phyloP scores from a whole-genome alignment of 495 filamentous ascomycete species.

The Aspergillus sparsus region DNA sequence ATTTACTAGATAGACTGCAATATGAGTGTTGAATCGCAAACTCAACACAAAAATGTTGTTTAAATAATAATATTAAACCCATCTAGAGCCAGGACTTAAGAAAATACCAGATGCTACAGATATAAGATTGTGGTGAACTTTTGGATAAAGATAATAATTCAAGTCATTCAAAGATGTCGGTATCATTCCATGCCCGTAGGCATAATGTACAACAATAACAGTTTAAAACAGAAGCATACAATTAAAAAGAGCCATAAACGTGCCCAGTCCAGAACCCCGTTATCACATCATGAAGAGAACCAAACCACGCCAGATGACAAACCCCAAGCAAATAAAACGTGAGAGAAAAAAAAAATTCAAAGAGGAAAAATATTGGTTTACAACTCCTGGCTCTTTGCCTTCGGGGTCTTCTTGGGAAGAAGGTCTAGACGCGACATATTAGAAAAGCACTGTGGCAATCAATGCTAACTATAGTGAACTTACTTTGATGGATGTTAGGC shows the following conservation, averaged over 20 bases:
- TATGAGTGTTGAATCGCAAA: background rate
- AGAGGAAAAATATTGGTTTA: slow-evolving; percentile 45
- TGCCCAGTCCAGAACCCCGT: slow-evolving; percentile 83
- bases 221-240: slow-evolving; percentile 66
- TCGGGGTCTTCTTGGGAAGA: slow-evolving; percentile 95
- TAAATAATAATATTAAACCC: too few species aligned
- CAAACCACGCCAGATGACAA: slow-evolving; percentile 61
- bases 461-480: slow-evolving; percentile 37
- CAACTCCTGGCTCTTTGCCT: slow-evolving; percentile 96
- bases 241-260: slow-evolving; percentile 72
- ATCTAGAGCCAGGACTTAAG: too few species aligned
- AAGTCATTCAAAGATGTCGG: slow-evolving; percentile 32
- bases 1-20: background rate
- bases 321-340: slow-evolving; percentile 48
- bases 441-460: slow-evolving; percentile 30
- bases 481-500: slow-evolving; percentile 98
- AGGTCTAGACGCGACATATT: slow-evolving; percentile 66
- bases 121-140: too few species aligned
- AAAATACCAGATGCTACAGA: too few species aligned
- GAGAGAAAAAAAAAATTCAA: slow-evolving; percentile 31
- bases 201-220: slow-evolving; percentile 92
- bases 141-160: slow-evolving; percentile 10
- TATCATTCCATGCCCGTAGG: slow-evolving; percentile 68
- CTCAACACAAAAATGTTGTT: too few species aligned
- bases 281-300: slow-evolving; percentile 76